A percentile compares a stretch with the other conserved stretches of the same genome.
Conservation (phyloP, 495 filamentous ascomycete species). For the Annulohypoxylon stygium region DNA sequence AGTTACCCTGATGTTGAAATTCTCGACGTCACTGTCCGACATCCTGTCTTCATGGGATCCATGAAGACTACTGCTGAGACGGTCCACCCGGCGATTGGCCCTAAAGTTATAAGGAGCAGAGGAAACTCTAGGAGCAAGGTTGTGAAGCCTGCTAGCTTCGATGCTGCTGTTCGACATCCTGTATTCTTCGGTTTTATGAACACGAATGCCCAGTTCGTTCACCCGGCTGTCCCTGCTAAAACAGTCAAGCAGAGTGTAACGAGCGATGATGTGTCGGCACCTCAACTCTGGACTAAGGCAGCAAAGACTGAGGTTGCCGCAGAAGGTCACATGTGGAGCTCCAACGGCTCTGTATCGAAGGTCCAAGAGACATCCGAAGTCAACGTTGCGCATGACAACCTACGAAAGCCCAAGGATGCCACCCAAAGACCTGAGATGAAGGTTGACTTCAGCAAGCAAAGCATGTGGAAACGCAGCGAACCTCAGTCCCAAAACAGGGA, state of each 20-base stretch:
- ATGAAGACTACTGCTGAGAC: conserved; percentile 50
- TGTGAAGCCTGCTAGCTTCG: conserved; percentile 37
- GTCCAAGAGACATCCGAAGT: neutral
- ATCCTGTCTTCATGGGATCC: conserved; percentile 59
- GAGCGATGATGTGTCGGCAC: neutral
- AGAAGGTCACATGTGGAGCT: conserved; percentile 17
- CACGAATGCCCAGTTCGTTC: conserved; percentile 48
- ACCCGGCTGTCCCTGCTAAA: conserved; percentile 47
- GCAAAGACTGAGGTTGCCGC: neutral
- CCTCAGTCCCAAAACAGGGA: conserved; percentile 32
- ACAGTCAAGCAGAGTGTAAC: neutral
- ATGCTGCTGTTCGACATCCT: conserved; percentile 50
- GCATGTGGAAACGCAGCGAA: conserved; percentile 37
- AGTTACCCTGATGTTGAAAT: conserved; percentile 21
- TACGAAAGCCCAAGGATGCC: conserved; percentile 11
- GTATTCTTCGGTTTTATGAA: conserved; percentile 56
- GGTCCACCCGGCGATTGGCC: conserved; percentile 54
- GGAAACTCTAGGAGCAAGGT: conserved; percentile 6
- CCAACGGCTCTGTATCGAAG: neutral
- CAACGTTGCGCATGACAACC: neutral
- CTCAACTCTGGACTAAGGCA: conserved; percentile 34
- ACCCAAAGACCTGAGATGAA: neutral
- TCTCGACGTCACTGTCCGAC: conserved; percentile 50
- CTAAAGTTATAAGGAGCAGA: conserved; percentile 24
- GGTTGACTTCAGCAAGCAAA: conserved; percentile 26